Percentiles rank a stretch among this genome's conserved stretches.
Conservation (phyloP, 768 basidiomycete genomes). For the Boletus sensibilis region DNA sequence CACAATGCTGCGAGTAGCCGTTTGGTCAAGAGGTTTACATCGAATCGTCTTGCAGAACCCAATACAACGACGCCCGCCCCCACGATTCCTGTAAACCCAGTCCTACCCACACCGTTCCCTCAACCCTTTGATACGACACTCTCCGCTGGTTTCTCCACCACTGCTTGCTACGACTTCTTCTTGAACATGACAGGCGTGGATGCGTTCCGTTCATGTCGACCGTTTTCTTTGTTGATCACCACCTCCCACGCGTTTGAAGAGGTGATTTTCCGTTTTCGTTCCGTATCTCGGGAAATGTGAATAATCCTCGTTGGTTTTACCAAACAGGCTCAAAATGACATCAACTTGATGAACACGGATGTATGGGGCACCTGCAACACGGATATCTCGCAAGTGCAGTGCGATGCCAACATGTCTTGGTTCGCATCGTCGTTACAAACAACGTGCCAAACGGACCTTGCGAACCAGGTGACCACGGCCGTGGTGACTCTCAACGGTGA, state of each 20-base stretch:
- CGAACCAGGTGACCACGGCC: constrained; percentile 49
- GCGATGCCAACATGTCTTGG: constrained; percentile 65
- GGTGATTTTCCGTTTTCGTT: constrained; percentile 38
- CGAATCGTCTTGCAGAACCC: neutral
- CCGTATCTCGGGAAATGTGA: neutral
- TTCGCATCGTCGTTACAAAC: constrained; percentile 50
- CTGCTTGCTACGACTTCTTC: constrained; percentile 69
- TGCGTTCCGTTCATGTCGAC: constrained; percentile 70
- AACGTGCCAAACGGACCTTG: constrained; percentile 58
- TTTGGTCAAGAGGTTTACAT: constrained; percentile 10
- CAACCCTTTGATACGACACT: constrained; percentile 69
- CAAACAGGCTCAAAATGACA: constrained; percentile 62
- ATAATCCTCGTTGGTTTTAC: neutral
- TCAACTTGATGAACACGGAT: constrained; percentile 60
- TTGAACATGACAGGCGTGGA: constrained; percentile 63
- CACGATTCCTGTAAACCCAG: constrained; percentile 37
- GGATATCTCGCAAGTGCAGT: constrained; percentile 44
- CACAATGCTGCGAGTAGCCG: constrained; percentile 28
- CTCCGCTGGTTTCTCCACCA: constrained; percentile 62
- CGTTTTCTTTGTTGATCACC: constrained; percentile 65
- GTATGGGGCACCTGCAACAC: constrained; percentile 85
- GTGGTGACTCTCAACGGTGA: constrained; percentile 56
- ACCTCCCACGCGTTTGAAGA: constrained; percentile 53
- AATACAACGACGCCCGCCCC: constrained; percentile 19
- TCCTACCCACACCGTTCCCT: constrained; percentile 73